Percentiles rank a stretch among this genome's conserved stretches.
Conservation (phyloP, 371 early-diverging fungal species). For the Actinomortierella wolfii region DNA sequence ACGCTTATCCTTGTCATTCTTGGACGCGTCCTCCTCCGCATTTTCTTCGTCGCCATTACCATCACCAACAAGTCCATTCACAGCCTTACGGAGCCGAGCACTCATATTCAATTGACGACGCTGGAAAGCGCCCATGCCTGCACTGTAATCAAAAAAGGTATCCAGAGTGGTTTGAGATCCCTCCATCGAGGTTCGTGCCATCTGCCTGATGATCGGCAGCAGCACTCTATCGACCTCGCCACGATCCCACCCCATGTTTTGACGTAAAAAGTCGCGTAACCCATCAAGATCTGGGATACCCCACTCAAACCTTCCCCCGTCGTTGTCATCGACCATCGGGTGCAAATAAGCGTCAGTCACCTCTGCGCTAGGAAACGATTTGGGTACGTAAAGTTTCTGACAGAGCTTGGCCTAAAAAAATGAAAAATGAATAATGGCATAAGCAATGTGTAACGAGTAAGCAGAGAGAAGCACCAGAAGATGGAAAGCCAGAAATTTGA, state of each 20-base stretch:
- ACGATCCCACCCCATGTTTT: constrained; percentile 57
- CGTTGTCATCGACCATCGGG: constrained; percentile 79
- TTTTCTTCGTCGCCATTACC: constrained; percentile 23
- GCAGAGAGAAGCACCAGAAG: no score
- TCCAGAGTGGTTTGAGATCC: constrained; percentile 54
- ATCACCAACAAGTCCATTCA: constrained; percentile 41
- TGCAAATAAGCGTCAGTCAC: constrained; percentile 81
- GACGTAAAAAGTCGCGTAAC: constrained; percentile 66
- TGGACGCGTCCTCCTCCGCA: background rate
- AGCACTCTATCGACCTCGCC: constrained; percentile 67
- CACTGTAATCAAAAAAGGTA: constrained; percentile 46
- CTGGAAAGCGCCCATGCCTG: constrained; percentile 26
- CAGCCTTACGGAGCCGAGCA: constrained; percentile 47
- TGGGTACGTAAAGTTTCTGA: constrained; percentile 62
- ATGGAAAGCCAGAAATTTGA: no score
- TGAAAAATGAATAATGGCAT: no score
- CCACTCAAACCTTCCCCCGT: constrained; percentile 72
- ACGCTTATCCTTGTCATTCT: background rate
- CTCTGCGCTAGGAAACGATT: constrained; percentile 77
- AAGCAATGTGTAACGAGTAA: background rate
- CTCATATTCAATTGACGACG: constrained; percentile 48
- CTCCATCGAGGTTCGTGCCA: constrained; percentile 44
- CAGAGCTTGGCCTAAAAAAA: constrained; percentile 55
- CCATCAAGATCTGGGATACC: constrained; percentile 83
- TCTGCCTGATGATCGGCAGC: constrained; percentile 79